Base-by-base conservation (phyloP, 495 filamentous ascomycete genomes). In the Darksidea phi region DNA sequence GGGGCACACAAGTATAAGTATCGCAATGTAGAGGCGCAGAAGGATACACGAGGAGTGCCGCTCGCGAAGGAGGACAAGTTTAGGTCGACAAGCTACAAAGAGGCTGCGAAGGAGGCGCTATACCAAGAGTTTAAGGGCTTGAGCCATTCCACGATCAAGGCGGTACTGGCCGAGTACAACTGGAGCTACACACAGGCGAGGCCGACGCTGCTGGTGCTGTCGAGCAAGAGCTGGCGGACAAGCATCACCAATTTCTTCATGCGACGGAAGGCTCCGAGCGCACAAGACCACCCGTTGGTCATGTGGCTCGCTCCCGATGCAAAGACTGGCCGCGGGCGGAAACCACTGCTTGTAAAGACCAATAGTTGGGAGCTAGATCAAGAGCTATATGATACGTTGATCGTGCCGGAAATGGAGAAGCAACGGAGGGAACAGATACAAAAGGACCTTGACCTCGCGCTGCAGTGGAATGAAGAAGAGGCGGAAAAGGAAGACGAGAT, bases 161-260 rank as follows among this genome's bases (percentile, higher is more conserved):
- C 87, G 7, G 91, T 98, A 1, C 79, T 98, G 47, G 93, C 92
- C 21, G 94, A 98, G 71, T 82, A 82, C 66, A 98, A 98, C 71
- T 88, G 88, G 72, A 90, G 86, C 28, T 97, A 97, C 68, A 79
- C 84, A 3, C 82, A 84, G n/a, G 86, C 90, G 2, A 80, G 91
- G 32, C 83, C 84, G 37, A 89, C 83, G 0, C 81, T 98, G 13
- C 83, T 86, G 24, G 80, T 82, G n/a, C 72, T 97, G 1, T 84
- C 87, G 25, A 80, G 83, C 23, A 90, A 86, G 70, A 93, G 89
- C 20, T 98, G 94, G 94, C 83, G 90, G 10, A 90, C 86, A 60
- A 86, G 88, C 21, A 78, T 98, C 57, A 85, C 86, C 50, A 86
- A 77, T 21, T 76, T 97, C 12, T 80, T 95, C 55, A 79, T 85